Evolutionary conservation across 208 protist genomes (phyloP).

Genomic region (Leishmania gerbilli): DNA sequence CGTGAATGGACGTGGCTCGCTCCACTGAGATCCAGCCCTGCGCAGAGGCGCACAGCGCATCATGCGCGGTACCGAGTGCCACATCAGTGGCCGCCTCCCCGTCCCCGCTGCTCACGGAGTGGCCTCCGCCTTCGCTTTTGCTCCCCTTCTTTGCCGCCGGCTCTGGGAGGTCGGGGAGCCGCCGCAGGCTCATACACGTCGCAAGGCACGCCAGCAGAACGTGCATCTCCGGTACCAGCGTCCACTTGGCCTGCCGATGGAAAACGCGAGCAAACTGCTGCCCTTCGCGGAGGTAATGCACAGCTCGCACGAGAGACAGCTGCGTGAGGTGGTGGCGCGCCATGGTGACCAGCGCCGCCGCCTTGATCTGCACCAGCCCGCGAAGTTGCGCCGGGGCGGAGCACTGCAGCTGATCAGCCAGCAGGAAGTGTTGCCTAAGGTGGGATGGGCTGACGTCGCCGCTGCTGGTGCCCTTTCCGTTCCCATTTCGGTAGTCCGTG

Average conservation of each 20-base stretch:
- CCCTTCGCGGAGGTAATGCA: slow-evolving; percentile 36
- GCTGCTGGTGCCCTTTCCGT: background rate
- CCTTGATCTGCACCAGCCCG: slow-evolving; percentile 58
- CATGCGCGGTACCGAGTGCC: background rate
- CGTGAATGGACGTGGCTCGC: background rate
- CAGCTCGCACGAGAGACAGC: slow-evolving; percentile 31
- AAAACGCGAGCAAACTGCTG: slow-evolving; percentile 57
- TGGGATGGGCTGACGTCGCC: background rate
- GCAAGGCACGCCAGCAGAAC: slow-evolving; percentile 46
- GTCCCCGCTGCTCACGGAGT: slow-evolving; percentile 9
- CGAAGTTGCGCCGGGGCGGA: slow-evolving; percentile 39
- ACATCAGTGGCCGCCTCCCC: background rate
- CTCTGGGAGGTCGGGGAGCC: slow-evolving; percentile 23
- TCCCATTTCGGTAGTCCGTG: background rate
- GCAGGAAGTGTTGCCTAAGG: background rate
- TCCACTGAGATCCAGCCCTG: slow-evolving; percentile 21
- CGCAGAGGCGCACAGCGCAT: slow-evolving; percentile 11
- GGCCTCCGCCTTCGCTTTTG: background rate
- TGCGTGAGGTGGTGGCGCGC: slow-evolving; percentile 42
- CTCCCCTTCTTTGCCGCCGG: background rate
- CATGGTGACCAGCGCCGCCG: slow-evolving; percentile 46
- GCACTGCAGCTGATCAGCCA: slow-evolving; percentile 18
- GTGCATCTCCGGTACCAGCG: slow-evolving; percentile 46
- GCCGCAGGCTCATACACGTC: slow-evolving; percentile 42
- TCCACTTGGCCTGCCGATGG: slow-evolving; percentile 34